Evolutionary conservation across 1,139 yeast genomes (phyloP).

Genomic region (Pichia sp.): DNA sequence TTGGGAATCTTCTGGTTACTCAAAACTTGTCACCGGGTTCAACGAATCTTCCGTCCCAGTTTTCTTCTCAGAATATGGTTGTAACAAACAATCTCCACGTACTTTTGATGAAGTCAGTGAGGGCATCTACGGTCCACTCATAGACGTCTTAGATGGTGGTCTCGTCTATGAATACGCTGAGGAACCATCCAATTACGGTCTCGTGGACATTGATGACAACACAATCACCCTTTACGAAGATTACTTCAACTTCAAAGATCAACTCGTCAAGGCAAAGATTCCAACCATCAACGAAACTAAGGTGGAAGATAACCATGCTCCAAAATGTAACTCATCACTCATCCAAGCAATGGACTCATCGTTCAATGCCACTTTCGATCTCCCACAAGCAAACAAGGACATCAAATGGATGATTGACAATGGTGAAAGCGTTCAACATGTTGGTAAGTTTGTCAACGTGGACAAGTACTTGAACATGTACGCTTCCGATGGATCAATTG

Average conservation of each 20-base stretch:
- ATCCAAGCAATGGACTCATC: constrained; percentile 32
- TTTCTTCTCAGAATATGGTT: constrained; percentile 82
- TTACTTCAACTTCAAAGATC: constrained; percentile 46
- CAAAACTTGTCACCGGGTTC: constrained; percentile 51
- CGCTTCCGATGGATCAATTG: constrained; percentile 11
- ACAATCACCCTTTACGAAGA: constrained; percentile 37
- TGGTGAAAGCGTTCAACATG: constrained; percentile 45
- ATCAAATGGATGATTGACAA: constrained; percentile 36
- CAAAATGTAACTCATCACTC: constrained; percentile 47
- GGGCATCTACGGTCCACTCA: constrained; percentile 41
- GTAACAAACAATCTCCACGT: constrained; percentile 58
- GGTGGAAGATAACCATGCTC: constrained; percentile 33
- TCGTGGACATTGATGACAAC: constrained; percentile 43
- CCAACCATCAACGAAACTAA: constrained; percentile 32
- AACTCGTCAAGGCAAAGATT: constrained; percentile 34
- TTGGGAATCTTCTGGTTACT: constrained; percentile 68
- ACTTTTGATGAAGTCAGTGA: constrained; percentile 64
- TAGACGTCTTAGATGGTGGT: constrained; percentile 64
- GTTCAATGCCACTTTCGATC: constrained; percentile 37
- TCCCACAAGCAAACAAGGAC: constrained; percentile 40
- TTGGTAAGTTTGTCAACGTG: constrained; percentile 41
- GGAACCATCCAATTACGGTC: constrained; percentile 58
- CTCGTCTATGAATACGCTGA: constrained; percentile 69
- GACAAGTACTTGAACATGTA: constrained; percentile 13
- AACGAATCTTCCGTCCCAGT: constrained; percentile 66